Evolutionary conservation across 371 early-diverging fungal genomes (phyloP), one percentile per base, ranked within the genome.

Genomic region (Mortierella sp.): DNA sequence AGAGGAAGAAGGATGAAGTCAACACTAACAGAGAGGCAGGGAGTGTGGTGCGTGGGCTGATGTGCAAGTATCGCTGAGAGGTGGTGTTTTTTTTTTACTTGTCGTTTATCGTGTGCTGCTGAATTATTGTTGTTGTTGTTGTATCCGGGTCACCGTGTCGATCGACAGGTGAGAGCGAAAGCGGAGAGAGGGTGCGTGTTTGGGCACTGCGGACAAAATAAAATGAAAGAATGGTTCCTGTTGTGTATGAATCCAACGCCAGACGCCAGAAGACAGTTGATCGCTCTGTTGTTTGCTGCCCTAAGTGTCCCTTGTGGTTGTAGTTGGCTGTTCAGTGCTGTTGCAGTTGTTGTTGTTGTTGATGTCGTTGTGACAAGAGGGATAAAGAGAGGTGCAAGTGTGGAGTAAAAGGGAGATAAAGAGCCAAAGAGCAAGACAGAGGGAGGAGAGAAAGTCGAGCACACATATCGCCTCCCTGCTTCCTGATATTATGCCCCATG

Each of bases 391-490:
- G 4, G 2, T 16, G 3, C 26, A 57, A n/a, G 40, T 64, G 24
- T 64, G 67, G 67, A 61, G 59, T 5, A 13, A 31, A 28, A 59
- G 14, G 26, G 31, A 31, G 34, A 50, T 50, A 50, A 28, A 61
- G 19, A 31, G 61, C 28, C 4, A 64, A 37, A 19, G 37, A 28
- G 61, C 26, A 59, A 28, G 26, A 24, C 4, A 13, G 8, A 59
- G 61, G 14, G 61, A 64, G 67, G 67, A 64, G 37, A 37, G 67
- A 64, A 64, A 64, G 67, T 64, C 67, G 67, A 64, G 67, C 11
- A 34, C 37, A 31, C 67, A 54, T n/a, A 54, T n/a, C 24, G 5
- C 16, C 31, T 61, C 50, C 34, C 5, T 31, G 31, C 54, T 19
- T 40, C 43, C 43, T 6, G 2, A 4, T 14, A 31, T 31, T 16